Conservation (phyloP, 495 filamentous ascomycete genomes). For the Penicillium herquei region DNA sequence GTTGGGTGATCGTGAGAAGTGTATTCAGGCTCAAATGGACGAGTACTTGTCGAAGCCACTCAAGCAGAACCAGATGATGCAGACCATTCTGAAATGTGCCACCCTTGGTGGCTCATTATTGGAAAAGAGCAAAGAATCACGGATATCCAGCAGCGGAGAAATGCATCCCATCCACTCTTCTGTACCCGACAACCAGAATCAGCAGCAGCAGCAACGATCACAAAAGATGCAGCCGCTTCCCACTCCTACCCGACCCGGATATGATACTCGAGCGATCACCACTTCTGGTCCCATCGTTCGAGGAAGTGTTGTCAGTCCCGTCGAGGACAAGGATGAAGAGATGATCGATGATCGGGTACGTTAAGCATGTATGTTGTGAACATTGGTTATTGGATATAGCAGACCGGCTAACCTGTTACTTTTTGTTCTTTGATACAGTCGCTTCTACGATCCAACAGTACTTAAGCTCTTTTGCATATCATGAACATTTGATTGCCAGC, state of each 20-base stretch:
- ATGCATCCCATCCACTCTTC: constrained; percentile 41
- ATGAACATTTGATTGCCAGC: constrained; percentile 17
- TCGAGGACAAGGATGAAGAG: constrained; percentile 57
- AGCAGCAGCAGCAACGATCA: constrained; percentile 20
- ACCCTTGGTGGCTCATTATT: constrained; percentile 88
- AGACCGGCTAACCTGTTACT: constrained; percentile 13
- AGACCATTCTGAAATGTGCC: constrained; percentile 94
- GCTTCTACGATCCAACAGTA: constrained; percentile 43
- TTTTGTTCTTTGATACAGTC: constrained; percentile 19
- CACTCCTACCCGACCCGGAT: constrained; percentile 37
- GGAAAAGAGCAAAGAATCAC: constrained; percentile 64
- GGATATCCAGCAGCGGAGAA: constrained; percentile 55
- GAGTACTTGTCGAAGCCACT: constrained; percentile 98
- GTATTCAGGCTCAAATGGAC: constrained; percentile 98
- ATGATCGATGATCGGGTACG: constrained; percentile 74
- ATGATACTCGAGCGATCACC: constrained; percentile 61
- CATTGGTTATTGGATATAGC: constrained; percentile 8
- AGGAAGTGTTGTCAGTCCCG: constrained; percentile 59
- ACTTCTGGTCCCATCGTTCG: constrained; percentile 54
- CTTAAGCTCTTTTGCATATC: constrained; percentile 23
- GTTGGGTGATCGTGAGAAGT: constrained; percentile 98
- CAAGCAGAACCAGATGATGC: constrained; percentile 97
- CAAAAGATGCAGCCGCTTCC: constrained; percentile 23
- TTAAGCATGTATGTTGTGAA: constrained; percentile 26
- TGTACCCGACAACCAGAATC: constrained; percentile 25